Percentiles rank a stretch among this genome's conserved stretches.
Evolutionary conservation across 176 grass and related monocot genomes (phyloP).

Genomic region (barley (Hordeum vulgare)): DNA sequence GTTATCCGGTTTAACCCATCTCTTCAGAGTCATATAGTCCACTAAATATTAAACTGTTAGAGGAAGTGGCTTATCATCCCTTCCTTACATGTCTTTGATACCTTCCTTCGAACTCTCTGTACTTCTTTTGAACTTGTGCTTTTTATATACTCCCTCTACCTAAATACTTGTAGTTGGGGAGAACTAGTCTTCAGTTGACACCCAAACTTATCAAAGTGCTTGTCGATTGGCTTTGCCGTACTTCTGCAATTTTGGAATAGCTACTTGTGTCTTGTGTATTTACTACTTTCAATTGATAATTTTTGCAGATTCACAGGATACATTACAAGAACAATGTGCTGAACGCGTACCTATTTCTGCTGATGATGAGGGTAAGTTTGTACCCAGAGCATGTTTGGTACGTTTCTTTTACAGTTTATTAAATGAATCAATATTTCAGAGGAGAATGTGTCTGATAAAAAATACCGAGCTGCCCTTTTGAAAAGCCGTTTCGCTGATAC

Average conservation of each 20-base stretch:
- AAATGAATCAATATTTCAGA: constrained; percentile 59
- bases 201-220: not conserved
- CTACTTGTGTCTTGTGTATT: not conserved
- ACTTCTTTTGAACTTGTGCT: not conserved
- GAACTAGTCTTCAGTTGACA: not conserved
- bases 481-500: constrained; percentile 91
- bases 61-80: not conserved
- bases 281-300: not conserved
- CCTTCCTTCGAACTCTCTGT: not conserved
- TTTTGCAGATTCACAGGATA: constrained; percentile 49
- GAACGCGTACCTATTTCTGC: constrained; percentile 38
- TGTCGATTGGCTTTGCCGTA: constrained; percentile 3
- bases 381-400: constrained; percentile 20
- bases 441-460: constrained; percentile 58
- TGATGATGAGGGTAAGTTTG: constrained; percentile 78
- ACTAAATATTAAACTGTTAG: not conserved
- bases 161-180: too few relatives aligned
- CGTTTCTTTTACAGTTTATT: constrained; percentile 22
- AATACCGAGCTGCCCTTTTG: constrained; percentile 76
- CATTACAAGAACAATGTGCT: constrained; percentile 37
- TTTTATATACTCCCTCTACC: too few relatives aligned
- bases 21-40: not conserved
- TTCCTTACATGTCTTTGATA: not conserved
- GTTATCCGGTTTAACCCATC: not conserved
- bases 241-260: not conserved